Conservation (phyloP, 805 yeast genomes). For the Starmerella bombi region DNA sequence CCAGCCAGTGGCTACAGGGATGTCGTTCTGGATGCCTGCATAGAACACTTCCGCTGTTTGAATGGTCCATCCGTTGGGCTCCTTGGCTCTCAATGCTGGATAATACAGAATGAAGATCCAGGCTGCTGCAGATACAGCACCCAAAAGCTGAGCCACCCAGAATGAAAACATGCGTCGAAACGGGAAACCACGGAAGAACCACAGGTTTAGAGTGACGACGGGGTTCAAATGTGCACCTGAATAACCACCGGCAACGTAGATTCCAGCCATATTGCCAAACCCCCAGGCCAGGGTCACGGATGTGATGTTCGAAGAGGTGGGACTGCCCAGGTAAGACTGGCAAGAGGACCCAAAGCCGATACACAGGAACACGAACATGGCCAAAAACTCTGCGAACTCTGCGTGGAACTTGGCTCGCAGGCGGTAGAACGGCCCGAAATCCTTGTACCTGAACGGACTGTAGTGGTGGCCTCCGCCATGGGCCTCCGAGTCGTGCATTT, state of each 20-base stretch:
- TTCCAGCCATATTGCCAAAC: conserved; percentile 41
- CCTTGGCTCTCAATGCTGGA: conserved; percentile 27
- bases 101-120: conserved; percentile 38
- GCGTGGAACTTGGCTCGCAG: conserved; percentile 5
- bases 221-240: conserved; percentile 51
- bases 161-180: conserved; percentile 36
- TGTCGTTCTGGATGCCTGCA: not conserved
- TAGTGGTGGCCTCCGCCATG: not conserved
- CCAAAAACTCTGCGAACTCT: conserved; percentile 38
- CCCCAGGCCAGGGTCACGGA: conserved; percentile 41
- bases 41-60: conserved; percentile 1
- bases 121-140: conserved; percentile 29
- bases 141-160: conserved; percentile 36
- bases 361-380: conserved; percentile 35
- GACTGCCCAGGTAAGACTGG: conserved; percentile 32
- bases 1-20: conserved; percentile 30
- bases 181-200: conserved; percentile 41
- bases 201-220: conserved; percentile 37
- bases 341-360: conserved; percentile 40
- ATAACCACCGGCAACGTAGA: conserved; percentile 39
- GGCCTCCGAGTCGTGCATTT: not conserved
- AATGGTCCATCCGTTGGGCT: conserved; percentile 19
- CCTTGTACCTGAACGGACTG: not conserved
- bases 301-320: conserved; percentile 32
- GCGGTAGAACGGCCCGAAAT: conserved; percentile 2